phyloP scores from a whole-genome alignment of 768 basidiomycete species.

The Leucocoprinus sp. region DNA sequence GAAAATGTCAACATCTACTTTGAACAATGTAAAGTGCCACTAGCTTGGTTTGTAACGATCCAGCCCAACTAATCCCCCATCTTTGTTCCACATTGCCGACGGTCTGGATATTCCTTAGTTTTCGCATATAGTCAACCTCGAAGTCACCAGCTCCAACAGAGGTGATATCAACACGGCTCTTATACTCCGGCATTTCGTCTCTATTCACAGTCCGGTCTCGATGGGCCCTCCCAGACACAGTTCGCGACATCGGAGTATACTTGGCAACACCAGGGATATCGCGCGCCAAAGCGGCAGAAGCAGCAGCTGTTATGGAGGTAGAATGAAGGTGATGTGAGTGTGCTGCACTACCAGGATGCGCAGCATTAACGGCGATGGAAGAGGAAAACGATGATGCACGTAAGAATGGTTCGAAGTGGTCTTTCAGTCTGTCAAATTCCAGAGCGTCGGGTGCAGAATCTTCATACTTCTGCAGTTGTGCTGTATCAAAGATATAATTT shows the following conservation, averaged over 20 bases:
- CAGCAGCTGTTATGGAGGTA: conserved; percentile 81
- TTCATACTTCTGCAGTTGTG: conserved; percentile 85
- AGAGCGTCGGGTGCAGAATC: conserved; percentile 77
- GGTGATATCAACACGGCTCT: conserved; percentile 58
- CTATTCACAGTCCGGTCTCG: conserved; percentile 61
- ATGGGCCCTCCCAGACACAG: conserved; percentile 35
- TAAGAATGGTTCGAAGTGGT: conserved; percentile 94
- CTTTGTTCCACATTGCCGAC: conserved; percentile 70
- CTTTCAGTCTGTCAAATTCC: conserved; percentile 92
- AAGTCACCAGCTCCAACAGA: conserved; percentile 50
- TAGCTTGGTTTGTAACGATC: conserved; percentile 56
- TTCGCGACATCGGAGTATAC: conserved; percentile 56
- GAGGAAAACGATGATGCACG: conserved; percentile 72
- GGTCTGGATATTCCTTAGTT: conserved; percentile 51
- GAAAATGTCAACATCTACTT: neutral
- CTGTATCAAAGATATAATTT: conserved; percentile 31
- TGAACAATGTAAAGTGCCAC: conserved; percentile 17
- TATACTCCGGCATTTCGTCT: conserved; percentile 75
- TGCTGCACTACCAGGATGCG: conserved; percentile 38
- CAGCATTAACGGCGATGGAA: conserved; percentile 39
- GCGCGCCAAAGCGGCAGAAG: conserved; percentile 79
- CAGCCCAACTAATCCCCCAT: conserved; percentile 76
- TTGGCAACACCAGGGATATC: conserved; percentile 80
- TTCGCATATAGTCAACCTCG: conserved; percentile 64
- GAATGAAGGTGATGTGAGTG: conserved; percentile 70